phyloP scores from a whole-genome alignment of 2,329 filamentous ascomycete species.

The Apiospora phragmitis region DNA sequence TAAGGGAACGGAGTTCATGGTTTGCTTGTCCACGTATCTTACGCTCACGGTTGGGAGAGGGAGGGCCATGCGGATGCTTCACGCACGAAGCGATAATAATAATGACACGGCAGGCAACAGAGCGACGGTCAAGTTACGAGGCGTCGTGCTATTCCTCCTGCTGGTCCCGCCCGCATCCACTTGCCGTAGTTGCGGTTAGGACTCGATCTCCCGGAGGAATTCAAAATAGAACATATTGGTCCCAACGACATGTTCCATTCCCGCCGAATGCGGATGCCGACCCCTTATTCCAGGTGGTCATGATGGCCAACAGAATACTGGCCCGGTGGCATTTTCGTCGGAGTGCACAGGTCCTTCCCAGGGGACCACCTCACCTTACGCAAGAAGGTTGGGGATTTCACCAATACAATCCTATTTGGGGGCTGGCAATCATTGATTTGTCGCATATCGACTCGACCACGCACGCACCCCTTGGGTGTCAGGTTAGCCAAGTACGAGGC shows the following conservation, averaged over 20 bases:
- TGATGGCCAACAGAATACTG: background rate
- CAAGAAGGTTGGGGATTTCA: too few species aligned
- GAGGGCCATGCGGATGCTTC: too few species aligned
- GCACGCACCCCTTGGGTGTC: background rate
- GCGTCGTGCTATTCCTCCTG: too few species aligned
- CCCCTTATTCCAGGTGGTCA: background rate
- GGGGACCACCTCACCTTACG: background rate
- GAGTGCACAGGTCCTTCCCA: background rate
- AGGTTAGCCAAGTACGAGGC: background rate
- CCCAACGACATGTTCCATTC: background rate
- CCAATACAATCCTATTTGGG: background rate
- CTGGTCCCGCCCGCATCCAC: too few species aligned
- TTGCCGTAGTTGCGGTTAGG: too few species aligned
- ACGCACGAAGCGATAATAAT: too few species aligned
- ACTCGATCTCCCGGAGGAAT: too few species aligned
- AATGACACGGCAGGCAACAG: too few species aligned
- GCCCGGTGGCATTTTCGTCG: background rate
- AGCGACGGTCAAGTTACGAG: too few species aligned
- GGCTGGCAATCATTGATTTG: background rate
- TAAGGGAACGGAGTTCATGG: slow-evolving; percentile 5
- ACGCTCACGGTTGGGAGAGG: background rate
- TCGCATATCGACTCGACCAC: background rate
- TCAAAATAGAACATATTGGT: background rate
- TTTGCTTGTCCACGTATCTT: background rate
- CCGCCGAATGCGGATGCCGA: background rate